Evolutionary conservation across 2,329 filamentous ascomycete genomes (phyloP).

Genomic region (Shiraia sp.): DNA sequence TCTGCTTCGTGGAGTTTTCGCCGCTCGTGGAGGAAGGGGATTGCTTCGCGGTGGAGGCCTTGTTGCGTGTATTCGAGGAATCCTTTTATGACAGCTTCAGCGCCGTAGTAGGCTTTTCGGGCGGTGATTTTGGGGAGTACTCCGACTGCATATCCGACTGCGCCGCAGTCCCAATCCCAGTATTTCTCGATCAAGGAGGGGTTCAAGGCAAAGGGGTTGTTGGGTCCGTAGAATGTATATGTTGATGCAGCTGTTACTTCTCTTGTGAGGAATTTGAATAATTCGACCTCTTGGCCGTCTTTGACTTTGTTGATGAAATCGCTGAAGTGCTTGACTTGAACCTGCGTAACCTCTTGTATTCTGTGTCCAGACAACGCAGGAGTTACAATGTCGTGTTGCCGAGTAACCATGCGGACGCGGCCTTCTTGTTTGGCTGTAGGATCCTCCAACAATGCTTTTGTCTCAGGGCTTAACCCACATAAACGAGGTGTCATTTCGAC

Average conservation of each 20-base stretch:
- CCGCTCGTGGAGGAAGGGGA: constrained; percentile 28
- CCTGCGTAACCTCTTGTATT: constrained; percentile 40
- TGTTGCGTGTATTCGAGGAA: constrained; percentile 33
- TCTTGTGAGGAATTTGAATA: constrained; percentile 43
- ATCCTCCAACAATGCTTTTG: constrained; percentile 31
- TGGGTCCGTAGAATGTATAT: constrained; percentile 49
- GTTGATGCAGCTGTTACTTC: constrained; percentile 43
- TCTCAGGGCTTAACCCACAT: constrained; percentile 40
- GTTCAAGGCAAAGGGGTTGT: constrained; percentile 48
- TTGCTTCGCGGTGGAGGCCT: constrained; percentile 22
- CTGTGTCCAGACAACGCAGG: constrained; percentile 36
- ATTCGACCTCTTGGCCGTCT: constrained; percentile 35
- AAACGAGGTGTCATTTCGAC: constrained; percentile 45
- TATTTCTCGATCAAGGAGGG: constrained; percentile 44
- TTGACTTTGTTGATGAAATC: constrained; percentile 17
- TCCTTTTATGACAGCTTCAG: constrained; percentile 34
- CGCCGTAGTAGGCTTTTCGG: constrained; percentile 44
- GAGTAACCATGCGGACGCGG: constrained; percentile 31
- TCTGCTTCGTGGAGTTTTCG: constrained; percentile 15
- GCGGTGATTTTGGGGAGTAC: constrained; percentile 44
- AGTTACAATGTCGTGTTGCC: constrained; percentile 41
- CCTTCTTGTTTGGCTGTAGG: constrained; percentile 31
- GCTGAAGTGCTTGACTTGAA: constrained; percentile 43
- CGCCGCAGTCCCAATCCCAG: constrained; percentile 48
- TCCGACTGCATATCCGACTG: constrained; percentile 34